These are phyloP conservation scores for Raffaelea deltoideospora DNA, from an alignment of 2,329 filamentous ascomycete genomes.

Conservation along the genomic window DNA sequence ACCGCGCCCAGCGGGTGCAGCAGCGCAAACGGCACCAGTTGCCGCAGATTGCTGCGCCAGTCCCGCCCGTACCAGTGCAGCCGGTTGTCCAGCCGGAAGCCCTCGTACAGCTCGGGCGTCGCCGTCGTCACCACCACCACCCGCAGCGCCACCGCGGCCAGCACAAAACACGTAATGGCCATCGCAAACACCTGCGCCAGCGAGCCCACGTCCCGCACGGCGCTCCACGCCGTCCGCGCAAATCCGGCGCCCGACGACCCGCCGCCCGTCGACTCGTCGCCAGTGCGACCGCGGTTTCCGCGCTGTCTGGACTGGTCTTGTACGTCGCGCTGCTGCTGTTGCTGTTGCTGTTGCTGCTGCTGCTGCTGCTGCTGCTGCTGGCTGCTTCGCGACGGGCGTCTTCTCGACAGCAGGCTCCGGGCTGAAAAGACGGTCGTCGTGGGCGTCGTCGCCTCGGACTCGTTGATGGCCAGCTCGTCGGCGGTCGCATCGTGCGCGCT, in stretches of 20 bases:
- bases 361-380: not conserved
- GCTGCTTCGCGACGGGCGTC: too few species aligned
- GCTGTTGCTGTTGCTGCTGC: not conserved
- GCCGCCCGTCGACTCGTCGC: too few species aligned
- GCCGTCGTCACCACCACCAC: constrained; percentile 8
- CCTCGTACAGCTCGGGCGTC: constrained; percentile 8
- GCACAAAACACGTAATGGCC: constrained; percentile 6
- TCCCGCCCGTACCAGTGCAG: constrained; percentile 12
- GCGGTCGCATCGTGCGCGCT: not conserved
- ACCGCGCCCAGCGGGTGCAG: constrained; percentile 10
- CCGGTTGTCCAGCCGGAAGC: constrained; percentile 10
- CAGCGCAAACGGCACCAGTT: constrained; percentile 10
- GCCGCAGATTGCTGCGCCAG: constrained; percentile 11
- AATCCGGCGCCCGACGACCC: too few species aligned
- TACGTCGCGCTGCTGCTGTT: not conserved
- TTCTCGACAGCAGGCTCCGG: not conserved
- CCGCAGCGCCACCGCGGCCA: constrained; percentile 6
- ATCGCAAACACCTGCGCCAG: constrained; percentile 3
- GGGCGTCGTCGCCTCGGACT: not conserved
- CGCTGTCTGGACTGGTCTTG: too few species aligned
- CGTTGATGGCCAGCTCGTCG: not conserved
- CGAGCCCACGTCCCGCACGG: not conserved
- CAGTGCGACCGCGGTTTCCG: not conserved
- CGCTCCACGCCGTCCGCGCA: too few species aligned
- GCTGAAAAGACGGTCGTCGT: too few species aligned